Evolutionary conservation across 352 stramenopile species (phyloP), one percentile per base, ranked within the genome.

Genomic region (Pythium plurisporium): DNA sequence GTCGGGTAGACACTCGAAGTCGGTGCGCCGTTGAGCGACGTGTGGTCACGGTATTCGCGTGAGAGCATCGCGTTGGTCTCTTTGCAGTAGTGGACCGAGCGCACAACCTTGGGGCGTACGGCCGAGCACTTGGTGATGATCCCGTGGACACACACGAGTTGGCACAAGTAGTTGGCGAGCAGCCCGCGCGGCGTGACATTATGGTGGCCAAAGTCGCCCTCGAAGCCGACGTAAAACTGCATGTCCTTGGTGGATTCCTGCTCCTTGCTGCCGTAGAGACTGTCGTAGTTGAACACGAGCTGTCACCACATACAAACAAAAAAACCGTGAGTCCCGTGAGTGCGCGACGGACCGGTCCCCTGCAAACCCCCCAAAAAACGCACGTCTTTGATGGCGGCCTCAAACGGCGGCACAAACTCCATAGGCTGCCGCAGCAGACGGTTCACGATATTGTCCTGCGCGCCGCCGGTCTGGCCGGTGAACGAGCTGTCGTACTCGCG

Each of bases 121-220:
- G 91, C 79, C 11, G 96, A 97, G 81, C 91, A 96, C 76, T 99
- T 99, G 15, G 97, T 99, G 22, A 99, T 96, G 55, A 99, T 99
- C 14, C 98, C 97, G 67, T 99, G 96, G 0, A 99, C 95, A 62
- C 96, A 99, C 36, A 99, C 96, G 58, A 99, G 86, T 51, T 97
- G 86, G 9, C 91, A 92, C 10, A 99, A 70, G 31, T 94, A 94
- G 6, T 72, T 83, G 9, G 93, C 93, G 8, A 93, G 80, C 25
- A 99, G 76, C 0, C 87, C 85, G 33, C 97, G 86, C n/a, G 97
- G 97, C 60, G 86, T 97, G 15, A 98, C 85, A 38, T 98, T 89
- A 60, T 94, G 74, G 49, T 89, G 76, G 11, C 92, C 94, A 47
- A 99, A 97, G 52, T 95, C 86, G 26, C 97, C 97, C 27, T 92